Conservation (phyloP, 2,329 filamentous ascomycete species). For the Alternaria sp. region DNA sequence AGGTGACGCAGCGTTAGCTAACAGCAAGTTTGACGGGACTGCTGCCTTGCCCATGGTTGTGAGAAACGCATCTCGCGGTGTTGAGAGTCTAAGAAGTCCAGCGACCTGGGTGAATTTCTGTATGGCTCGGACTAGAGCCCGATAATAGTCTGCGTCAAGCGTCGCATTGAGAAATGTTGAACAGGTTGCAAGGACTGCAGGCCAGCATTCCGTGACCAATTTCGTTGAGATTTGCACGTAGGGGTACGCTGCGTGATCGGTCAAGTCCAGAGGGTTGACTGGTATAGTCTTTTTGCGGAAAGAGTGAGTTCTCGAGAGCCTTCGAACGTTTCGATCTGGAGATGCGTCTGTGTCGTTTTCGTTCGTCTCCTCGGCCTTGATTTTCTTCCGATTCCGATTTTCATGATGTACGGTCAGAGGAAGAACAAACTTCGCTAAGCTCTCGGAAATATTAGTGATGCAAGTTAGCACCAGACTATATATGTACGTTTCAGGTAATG, state of each 20-base stretch:
- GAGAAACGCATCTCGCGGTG: constrained; percentile 91
- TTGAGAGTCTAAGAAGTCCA: constrained; percentile 81
- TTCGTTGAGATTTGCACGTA: constrained; percentile 80
- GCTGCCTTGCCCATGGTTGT: constrained; percentile 94
- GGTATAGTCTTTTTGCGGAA: constrained; percentile 80
- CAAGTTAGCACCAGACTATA: constrained; percentile 90
- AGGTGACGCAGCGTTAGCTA: constrained; percentile 49
- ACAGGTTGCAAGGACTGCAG: constrained; percentile 90
- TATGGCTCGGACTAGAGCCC: constrained; percentile 87
- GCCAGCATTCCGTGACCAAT: constrained; percentile 93
- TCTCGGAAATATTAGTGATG: constrained; percentile 89
- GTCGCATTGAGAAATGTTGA: constrained; percentile 95
- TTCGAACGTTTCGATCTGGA: constrained; percentile 22
- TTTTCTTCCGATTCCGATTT: constrained; percentile 54
- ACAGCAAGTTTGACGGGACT: constrained; percentile 77
- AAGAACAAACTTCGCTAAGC: constrained; percentile 89
- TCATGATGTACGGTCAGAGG: constrained; percentile 88
- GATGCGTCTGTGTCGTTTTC: constrained; percentile 40
- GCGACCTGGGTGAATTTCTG: constrained; percentile 96
- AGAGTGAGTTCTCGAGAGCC: constrained; percentile 69
- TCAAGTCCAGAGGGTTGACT: constrained; percentile 80
- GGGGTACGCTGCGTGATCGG: constrained; percentile 73
- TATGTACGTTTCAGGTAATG: constrained; percentile 89
- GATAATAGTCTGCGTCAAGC: constrained; percentile 92
- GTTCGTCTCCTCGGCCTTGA: constrained; percentile 49